These are phyloP conservation scores for Biancaea sappan DNA, from an alignment of 306 rosid species.

Conservation along the genomic window DNA sequence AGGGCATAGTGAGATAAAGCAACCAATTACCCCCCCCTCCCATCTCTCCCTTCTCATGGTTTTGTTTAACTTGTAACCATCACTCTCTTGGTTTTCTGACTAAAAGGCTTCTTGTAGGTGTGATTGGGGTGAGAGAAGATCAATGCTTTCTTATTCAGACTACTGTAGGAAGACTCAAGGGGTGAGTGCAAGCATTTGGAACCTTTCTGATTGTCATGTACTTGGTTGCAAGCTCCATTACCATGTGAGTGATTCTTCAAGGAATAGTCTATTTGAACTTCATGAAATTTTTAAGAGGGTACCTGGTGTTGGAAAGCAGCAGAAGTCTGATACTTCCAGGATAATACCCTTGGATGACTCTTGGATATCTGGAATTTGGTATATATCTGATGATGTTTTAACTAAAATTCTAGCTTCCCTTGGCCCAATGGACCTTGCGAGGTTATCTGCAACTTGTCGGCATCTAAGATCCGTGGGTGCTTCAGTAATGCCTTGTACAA, in stretches of 20 bases:
- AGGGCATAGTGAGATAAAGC: constrained; percentile 5
- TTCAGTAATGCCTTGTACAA: constrained; percentile 85
- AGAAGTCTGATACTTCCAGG: constrained; percentile 42
- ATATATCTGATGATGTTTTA: constrained; percentile 77
- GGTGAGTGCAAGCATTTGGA: constrained; percentile 57
- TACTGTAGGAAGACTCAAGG: constrained; percentile 39
- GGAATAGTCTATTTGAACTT: constrained; percentile 72
- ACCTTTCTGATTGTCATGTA: constrained; percentile 86
- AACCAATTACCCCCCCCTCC: neutral
- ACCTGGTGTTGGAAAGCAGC: constrained; percentile 60
- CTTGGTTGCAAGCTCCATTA: constrained; percentile 79
- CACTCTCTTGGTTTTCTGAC: constrained; percentile 36
- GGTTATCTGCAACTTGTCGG: constrained; percentile 77
- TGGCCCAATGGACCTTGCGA: constrained; percentile 64
- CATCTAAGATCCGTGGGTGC: constrained; percentile 73
- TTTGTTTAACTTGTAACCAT: neutral
- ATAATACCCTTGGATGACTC: constrained; percentile 53
- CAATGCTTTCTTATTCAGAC: constrained; percentile 55
- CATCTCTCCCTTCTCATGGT: neutral
- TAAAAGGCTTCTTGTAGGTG: constrained; percentile 56
- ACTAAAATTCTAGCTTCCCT: constrained; percentile 59
- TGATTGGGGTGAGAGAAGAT: constrained; percentile 69
- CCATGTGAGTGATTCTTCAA: constrained; percentile 49
- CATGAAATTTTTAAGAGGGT: constrained; percentile 83
- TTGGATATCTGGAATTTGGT: constrained; percentile 66